Base-by-base conservation (phyloP, 2,329 filamentous ascomycete species). In the Colletotrichum acutatum region DNA sequence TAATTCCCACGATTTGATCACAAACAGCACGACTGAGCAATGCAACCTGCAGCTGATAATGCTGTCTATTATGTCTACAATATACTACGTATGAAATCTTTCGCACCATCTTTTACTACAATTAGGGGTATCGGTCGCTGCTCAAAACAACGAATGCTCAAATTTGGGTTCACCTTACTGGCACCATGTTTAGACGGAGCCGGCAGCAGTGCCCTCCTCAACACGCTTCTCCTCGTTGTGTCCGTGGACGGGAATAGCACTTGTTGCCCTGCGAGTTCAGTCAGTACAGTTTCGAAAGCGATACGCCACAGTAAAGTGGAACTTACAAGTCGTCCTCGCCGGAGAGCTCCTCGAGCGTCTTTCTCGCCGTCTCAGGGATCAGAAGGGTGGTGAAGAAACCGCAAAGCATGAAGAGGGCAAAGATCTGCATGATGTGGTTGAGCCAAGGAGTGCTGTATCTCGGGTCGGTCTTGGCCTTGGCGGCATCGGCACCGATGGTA, bases 331-430 rank as follows among this genome's bases (percentile, higher is more conserved):
- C 73, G n/a, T 74, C 73, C 37, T 74, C 87, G 74, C 86, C 86
- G 19, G 86, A 86, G 3, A 89, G 81, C 66, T 87, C 85, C 75
- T 89, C 87, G 5, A 89, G 82, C 56, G 81, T 85, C 77, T 86
- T 87, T 1, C 77, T 80, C 79, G 24, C 80, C 81, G 56, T 71
- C 72, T 78, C 88, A 84, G 4, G 85, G 76, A 68, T 88, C 83
- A 6, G 86, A 86, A 28, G 88, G 77, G 71, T 87, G 87, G 71
- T 74, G 9, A 54, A 57, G 70, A 74, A 74, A 24, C 4, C 85
- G 84, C 86, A 86, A 87, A 24, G 86, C 86, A 77, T 83, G 87
- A 56, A 88, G 74, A 57, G 86, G 84, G 6, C 87, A 86, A 22
- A 86, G 77, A 74, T 74, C 26, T 74, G 70, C 73, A 74, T 74